phyloP scores from a whole-genome alignment of 108 stramenopile species.

The Nitzschia putrida region DNA sequence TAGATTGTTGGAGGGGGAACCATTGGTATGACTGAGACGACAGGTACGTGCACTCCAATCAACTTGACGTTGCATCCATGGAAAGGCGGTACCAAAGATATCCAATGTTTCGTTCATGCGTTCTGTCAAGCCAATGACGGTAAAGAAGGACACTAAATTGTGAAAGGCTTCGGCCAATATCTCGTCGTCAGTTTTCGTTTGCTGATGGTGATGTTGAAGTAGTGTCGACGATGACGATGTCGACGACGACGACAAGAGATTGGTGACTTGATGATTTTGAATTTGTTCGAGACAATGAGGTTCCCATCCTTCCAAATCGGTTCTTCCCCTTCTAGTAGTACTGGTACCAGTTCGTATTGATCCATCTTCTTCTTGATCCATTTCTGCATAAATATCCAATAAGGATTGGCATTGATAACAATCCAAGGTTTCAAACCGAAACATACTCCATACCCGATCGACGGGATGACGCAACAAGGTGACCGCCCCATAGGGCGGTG shows the following conservation, averaged over 20 bases:
- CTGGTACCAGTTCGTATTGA: background rate
- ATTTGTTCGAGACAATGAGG: slow-evolving; percentile 58
- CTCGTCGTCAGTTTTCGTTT: slow-evolving; percentile 11
- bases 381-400: slow-evolving; percentile 53
- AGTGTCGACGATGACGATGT: too few species aligned
- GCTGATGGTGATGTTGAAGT: too few species aligned
- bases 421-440: slow-evolving; percentile 58
- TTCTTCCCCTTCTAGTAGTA: background rate
- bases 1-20: slow-evolving; percentile 55
- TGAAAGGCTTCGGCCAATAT: slow-evolving; percentile 65
- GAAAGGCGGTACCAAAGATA: slow-evolving; percentile 60
- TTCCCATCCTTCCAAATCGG: slow-evolving; percentile 1
- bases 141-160: slow-evolving; percentile 62
- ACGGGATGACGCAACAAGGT: slow-evolving; percentile 69
- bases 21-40: slow-evolving; percentile 55
- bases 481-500: slow-evolving; percentile 41
- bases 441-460: slow-evolving; percentile 85
- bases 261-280: slow-evolving; percentile 67
- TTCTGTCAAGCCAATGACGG: slow-evolving; percentile 75
- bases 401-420: slow-evolving; percentile 68
- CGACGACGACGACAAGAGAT: too few species aligned
- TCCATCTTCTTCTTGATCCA: slow-evolving; percentile 28
- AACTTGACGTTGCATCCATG: slow-evolving; percentile 54
- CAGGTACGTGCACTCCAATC: slow-evolving; percentile 33
- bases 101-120: slow-evolving; percentile 45